Percentiles rank a stretch among this genome's conserved stretches.
Conservation (phyloP, 2,329 filamentous ascomycete species). For the Aureobasidium melanogenum region DNA sequence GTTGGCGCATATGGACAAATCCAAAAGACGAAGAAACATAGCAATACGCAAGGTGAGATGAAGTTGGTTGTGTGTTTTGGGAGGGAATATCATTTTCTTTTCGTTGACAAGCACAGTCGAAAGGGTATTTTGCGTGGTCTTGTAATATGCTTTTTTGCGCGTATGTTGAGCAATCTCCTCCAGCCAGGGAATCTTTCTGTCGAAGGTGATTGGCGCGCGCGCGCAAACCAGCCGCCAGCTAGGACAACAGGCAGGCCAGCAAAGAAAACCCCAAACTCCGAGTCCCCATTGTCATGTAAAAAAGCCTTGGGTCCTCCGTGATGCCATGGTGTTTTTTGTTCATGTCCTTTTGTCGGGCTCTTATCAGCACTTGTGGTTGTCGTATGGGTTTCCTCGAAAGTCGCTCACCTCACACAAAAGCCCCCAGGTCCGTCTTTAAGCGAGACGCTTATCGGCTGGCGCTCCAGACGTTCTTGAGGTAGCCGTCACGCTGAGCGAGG, state of each 20-base stretch:
- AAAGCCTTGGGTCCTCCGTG: background rate
- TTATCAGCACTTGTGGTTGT: background rate
- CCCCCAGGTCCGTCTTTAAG: background rate
- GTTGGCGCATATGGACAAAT: background rate
- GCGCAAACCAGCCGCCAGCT: background rate
- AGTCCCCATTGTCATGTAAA: background rate
- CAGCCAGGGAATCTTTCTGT: background rate
- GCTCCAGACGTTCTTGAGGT: slow-evolving; percentile 96
- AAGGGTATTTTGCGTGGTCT: background rate
- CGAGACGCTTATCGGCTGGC: slow-evolving; percentile 45
- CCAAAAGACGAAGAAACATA: background rate
- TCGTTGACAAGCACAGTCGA: slow-evolving; percentile 8
- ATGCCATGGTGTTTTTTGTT: slow-evolving; percentile 7
- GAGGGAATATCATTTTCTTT: slow-evolving; percentile 10
- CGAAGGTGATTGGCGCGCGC: background rate
- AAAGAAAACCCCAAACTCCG: background rate
- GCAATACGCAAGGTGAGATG: background rate
- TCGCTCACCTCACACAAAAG: slow-evolving; percentile 10
- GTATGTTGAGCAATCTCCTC: background rate
- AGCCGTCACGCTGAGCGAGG: slow-evolving; percentile 88
- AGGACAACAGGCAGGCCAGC: background rate
- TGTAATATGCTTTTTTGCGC: slow-evolving; percentile 5
- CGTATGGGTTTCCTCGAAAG: background rate
- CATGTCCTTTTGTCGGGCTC: background rate
- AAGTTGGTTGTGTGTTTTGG: background rate